A percentile compares a stretch with the other conserved stretches of the same genome.
Evolutionary conservation across 441 rosid species (phyloP).

Genomic region (Eruca vesicaria): DNA sequence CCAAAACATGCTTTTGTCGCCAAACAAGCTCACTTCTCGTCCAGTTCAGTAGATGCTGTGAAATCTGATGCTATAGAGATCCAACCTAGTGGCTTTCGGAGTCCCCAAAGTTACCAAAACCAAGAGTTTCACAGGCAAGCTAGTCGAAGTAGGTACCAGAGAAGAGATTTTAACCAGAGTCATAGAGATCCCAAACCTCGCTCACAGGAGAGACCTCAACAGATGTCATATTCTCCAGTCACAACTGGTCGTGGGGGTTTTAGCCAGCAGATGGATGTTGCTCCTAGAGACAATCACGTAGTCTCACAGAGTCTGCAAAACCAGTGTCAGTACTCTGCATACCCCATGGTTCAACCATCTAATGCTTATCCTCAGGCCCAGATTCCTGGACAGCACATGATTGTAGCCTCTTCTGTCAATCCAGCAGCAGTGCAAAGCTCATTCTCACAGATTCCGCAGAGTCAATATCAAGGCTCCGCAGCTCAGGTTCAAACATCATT

Average conservation of each 20-base stretch:
- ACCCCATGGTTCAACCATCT: slow-evolving; percentile 36
- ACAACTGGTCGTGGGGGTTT: slow-evolving; percentile 1
- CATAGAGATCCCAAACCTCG: slow-evolving; percentile 48
- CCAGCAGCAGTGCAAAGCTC: slow-evolving; percentile 40
- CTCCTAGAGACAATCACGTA: slow-evolving; percentile 37
- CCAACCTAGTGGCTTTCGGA: slow-evolving; percentile 31
- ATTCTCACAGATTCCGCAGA: slow-evolving; percentile 47
- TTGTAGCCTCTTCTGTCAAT: slow-evolving; percentile 35
- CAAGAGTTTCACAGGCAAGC: slow-evolving; percentile 30
- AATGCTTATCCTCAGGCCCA: slow-evolving; percentile 46
- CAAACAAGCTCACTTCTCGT: slow-evolving; percentile 28
- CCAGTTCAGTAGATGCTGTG: slow-evolving; percentile 35
- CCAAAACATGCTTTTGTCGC: slow-evolving; percentile 31
- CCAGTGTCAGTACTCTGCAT: slow-evolving; percentile 35
- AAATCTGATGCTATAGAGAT: slow-evolving; percentile 44
- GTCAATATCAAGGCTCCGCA: slow-evolving; percentile 38
- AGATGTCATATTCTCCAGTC: slow-evolving; percentile 34
- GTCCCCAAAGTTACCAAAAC: slow-evolving; percentile 38
- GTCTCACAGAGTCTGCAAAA: slow-evolving; percentile 41
- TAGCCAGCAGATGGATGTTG: slow-evolving; percentile 34
- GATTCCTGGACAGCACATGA: slow-evolving; percentile 36
- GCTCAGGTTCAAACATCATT: slow-evolving; percentile 40
- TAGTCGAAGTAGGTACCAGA: slow-evolving; percentile 42
- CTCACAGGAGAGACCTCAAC: slow-evolving; percentile 45
- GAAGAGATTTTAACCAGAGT: slow-evolving; percentile 37